These are phyloP conservation scores for Camellia granthamiana DNA, from an alignment of 148 eudicot species.

Conservation along the genomic window DNA sequence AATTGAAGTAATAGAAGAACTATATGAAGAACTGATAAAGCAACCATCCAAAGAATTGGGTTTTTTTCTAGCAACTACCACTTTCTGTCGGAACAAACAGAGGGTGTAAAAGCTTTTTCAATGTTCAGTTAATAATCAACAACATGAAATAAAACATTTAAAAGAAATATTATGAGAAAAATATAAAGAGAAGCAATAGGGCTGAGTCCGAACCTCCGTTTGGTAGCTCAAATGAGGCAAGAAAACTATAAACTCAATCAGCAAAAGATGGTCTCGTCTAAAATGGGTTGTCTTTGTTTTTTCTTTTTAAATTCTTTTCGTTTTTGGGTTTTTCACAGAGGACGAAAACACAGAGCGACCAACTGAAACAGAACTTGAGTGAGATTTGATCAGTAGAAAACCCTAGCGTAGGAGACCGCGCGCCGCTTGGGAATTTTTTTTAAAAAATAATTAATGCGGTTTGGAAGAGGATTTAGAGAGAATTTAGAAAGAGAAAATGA, in stretches of 20 bases:
- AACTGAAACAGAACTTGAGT: too few relatives aligned
- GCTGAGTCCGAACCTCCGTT: neutral
- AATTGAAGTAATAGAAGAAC: neutral
- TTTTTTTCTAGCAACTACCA: neutral
- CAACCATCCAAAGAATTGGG: too few relatives aligned
- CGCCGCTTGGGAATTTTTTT: too few relatives aligned
- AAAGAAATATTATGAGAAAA: neutral
- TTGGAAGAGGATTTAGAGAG: too few relatives aligned
- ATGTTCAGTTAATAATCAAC: neutral
- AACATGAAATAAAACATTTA: neutral
- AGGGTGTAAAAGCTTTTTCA: neutral
- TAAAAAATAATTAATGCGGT: too few relatives aligned
- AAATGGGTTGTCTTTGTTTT: neutral
- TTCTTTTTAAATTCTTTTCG: neutral
- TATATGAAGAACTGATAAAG: too few relatives aligned
- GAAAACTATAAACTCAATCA: neutral
- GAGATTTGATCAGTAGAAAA: too few relatives aligned
- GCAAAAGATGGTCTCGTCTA: neutral
- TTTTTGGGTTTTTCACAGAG: too few relatives aligned
- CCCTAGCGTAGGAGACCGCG: too few relatives aligned
- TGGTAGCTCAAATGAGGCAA: neutral
- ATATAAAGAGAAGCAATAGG: neutral
- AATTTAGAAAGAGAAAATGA: too few relatives aligned
- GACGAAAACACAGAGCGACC: too few relatives aligned
- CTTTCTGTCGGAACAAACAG: neutral